These are phyloP conservation scores for Ogataea zsoltii DNA, from an alignment of 805 yeast genomes.

Conservation along the genomic window DNA sequence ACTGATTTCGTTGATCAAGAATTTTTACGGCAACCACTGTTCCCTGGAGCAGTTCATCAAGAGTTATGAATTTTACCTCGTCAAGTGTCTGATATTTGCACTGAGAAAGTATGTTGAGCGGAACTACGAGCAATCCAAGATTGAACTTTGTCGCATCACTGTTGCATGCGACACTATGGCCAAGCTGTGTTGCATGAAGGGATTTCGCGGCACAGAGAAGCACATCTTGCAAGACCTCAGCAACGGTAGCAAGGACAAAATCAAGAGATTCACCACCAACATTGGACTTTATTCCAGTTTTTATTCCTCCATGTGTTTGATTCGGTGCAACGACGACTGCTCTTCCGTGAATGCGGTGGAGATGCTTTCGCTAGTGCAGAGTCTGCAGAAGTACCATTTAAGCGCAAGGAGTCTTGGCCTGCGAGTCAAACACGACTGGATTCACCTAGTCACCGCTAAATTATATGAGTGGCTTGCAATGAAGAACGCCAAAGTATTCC, in stretches of 20 bases:
- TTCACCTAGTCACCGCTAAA: constrained; percentile 17
- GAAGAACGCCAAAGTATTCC: constrained; percentile 7
- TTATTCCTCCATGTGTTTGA: constrained; percentile 8
- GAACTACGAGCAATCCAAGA: constrained; percentile 7
- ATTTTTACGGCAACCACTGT: constrained; percentile 1
- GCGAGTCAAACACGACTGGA: constrained; percentile 16
- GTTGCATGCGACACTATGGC: constrained; percentile 12
- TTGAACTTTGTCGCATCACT: constrained; percentile 3
- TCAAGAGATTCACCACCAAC: constrained; percentile 7
- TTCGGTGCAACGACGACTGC: constrained; percentile 5
- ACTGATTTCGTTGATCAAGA: constrained; percentile 7
- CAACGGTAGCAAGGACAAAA: constrained; percentile 4
- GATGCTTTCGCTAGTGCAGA: constrained; percentile 11
- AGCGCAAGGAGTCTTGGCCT: constrained; percentile 8
- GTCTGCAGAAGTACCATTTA: constrained; percentile 13
- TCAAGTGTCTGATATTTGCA: constrained; percentile 9
- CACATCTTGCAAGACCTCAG: constrained; percentile 7
- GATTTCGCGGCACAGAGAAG: constrained; percentile 15
- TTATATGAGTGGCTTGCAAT: constrained; percentile 18
- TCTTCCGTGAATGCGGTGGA: constrained; percentile 6
- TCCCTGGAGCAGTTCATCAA: constrained; percentile 11
- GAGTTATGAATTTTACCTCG: constrained; percentile 13
- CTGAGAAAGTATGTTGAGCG: constrained; percentile 7
- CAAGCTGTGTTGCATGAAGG: constrained; percentile 14
- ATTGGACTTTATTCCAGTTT: constrained; percentile 13